Percentiles rank a stretch among this genome's conserved stretches.
Conservation (phyloP, 1,139 yeast genomes). For the Kodamaea alishanica region DNA sequence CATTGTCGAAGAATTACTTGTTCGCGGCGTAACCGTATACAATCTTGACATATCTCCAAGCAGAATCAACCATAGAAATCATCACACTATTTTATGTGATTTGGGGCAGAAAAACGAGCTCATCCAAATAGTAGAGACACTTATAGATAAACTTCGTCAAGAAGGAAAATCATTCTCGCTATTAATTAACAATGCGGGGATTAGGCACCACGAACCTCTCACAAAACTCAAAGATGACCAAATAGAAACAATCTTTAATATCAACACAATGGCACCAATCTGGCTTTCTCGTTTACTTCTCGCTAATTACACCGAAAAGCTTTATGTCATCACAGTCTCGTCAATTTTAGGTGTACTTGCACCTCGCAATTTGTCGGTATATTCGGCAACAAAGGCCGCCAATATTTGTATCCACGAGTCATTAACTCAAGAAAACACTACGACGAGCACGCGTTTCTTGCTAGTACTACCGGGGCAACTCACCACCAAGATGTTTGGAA, state of each 20-base stretch:
- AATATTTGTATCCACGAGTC: constrained; percentile 58
- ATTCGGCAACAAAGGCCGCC: constrained; percentile 67
- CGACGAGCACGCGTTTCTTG: constrained; percentile 9
- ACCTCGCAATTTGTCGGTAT: constrained; percentile 62
- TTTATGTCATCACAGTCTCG: constrained; percentile 61
- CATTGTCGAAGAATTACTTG: constrained; percentile 34
- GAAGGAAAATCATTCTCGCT: constrained; percentile 42
- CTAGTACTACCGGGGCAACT: constrained; percentile 68
- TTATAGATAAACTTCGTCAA: constrained; percentile 27
- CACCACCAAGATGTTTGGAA: constrained; percentile 58
- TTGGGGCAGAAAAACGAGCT: constrained; percentile 38
- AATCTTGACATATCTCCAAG: constrained; percentile 48
- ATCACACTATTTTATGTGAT: constrained; percentile 44
- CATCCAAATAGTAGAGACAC: constrained; percentile 15
- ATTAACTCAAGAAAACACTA: constrained; percentile 41
- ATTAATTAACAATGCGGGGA: constrained; percentile 74
- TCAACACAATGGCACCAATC: constrained; percentile 58
- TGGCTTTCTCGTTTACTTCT: constrained; percentile 46
- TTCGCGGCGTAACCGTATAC: constrained; percentile 32
- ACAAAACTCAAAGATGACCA: constrained; percentile 30
- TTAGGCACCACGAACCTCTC: constrained; percentile 49
- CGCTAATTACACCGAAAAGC: constrained; percentile 17
- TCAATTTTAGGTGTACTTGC: constrained; percentile 71
- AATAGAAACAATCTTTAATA: constrained; percentile 40
- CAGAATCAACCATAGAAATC: constrained; percentile 6